Base-by-base conservation (phyloP, 192 early-diverging fungal genomes). In the Linnemannia elongata region DNA sequence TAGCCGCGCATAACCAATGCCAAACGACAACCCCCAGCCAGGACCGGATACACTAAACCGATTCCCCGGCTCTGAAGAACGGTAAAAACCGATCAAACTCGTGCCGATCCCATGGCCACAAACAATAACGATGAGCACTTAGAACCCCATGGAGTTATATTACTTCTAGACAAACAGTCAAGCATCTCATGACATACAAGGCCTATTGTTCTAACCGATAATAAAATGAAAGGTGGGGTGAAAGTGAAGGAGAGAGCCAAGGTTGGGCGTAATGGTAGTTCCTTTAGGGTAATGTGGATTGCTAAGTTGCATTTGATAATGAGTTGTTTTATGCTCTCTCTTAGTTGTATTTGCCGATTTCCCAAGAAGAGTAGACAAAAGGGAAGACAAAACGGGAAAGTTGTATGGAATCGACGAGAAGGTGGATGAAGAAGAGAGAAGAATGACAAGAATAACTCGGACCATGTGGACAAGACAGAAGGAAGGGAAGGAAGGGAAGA, bases 351-450 rank as follows among this genome's bases (percentile, higher is more conserved):
- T 45, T 45, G 42, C 60, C 60, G 60, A 66, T 66, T 66, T 66
- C 30, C 60, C 60, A 66, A 66, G 60, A 66, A 66, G 12, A 66
- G 60, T 66, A 66, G 60, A 66, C 60, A 66, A 66, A 27, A 27
- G 60, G 12, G 0, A 33, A 66, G 60, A 66, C n/a, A 30, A 66
- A 66, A 66, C n/a, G 33, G 60, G 60, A 27, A 66, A 66, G 4
- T 30, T 2, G 55, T 9, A 55, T 6, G 22, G n/a, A n/a, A 24
- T 27, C 24, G 22, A 24, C 24, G 24, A 24, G 6, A 10, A 24
- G n/a, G 24, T 30, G 24, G 24, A n/a, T 30, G 24, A 60, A n/a
- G 8, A n/a, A 27, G 22, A 57, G n/a, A 27, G 55, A 66, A 66
- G 60, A 66, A 66, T 3, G 60, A 60, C 8, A n/a, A 60, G 55